Evolutionary conservation across 176 grass and related monocot species (phyloP).

Genomic region (Eragrostis curvula): DNA sequence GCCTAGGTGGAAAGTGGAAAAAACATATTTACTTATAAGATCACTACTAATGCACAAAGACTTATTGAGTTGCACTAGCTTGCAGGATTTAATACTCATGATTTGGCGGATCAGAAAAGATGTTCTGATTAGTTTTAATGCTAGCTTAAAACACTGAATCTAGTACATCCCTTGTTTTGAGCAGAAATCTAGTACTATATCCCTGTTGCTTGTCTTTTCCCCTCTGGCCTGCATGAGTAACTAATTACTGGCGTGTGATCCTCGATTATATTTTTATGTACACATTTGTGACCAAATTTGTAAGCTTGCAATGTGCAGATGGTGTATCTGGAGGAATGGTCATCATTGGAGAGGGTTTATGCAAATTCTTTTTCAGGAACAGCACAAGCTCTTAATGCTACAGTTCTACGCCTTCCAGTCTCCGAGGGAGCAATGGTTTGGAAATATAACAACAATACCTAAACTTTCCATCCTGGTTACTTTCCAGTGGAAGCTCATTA

Average conservation of each 20-base stretch:
- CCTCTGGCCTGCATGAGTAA: not conserved
- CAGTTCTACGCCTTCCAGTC: conserved; percentile 52
- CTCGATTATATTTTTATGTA: not conserved
- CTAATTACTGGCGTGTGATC: not conserved
- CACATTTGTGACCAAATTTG: not conserved
- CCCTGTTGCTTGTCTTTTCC: not conserved
- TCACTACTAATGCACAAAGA: conserved; percentile 11
- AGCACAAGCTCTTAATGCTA: conserved; percentile 54
- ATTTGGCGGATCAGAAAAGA: conserved; percentile 10
- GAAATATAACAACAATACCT: not conserved
- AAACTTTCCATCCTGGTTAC: not conserved
- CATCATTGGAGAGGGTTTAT: conserved; percentile 58
- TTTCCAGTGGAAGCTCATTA: not conserved
- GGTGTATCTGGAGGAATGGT: conserved; percentile 66
- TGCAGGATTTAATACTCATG: conserved; percentile 6
- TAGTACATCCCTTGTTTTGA: not conserved
- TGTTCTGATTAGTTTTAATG: not conserved
- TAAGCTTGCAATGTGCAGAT: conserved; percentile 48
- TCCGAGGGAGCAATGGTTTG: conserved; percentile 61
- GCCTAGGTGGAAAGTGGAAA: not conserved
- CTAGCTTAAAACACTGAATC: not conserved
- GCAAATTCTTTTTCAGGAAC: conserved; percentile 61
- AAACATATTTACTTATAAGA: not conserved
- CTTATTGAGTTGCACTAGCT: not conserved
- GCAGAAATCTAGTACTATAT: too few relatives aligned